Evolutionary conservation across 305 asterid species (phyloP), one percentile per base, ranked within the genome.

Genomic region (Ilex paraguariensis): DNA sequence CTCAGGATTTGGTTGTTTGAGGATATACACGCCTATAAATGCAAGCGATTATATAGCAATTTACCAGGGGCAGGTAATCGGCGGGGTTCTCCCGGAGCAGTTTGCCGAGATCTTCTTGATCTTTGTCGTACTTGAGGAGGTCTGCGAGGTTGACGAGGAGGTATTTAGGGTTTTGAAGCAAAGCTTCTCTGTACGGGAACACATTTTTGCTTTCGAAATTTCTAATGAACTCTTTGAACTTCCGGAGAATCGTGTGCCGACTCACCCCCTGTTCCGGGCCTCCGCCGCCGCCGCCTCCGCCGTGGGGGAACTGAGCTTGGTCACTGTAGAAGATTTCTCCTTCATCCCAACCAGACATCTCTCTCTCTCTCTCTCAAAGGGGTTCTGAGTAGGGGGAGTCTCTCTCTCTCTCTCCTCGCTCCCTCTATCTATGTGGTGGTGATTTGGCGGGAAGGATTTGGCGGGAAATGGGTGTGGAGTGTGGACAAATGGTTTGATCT

Each of bases 151-250:
- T 74, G 62, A 92, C 78, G 52, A 78, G 79, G 31, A 92, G 83
- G 79, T 63, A 87, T 36, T 74, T 90, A n/a, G 91, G 90, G 73
- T 92, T 90, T 14, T 94, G 85, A 59, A 84, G 66, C 0, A 93
- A 87, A n/a, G 96, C 87, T 71, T 93, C 98, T 74, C 98, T 81
- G 74, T 93, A 93, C 6, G 97, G 96, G 58, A 80, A 93, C n/a
- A 92, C 83, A 65, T 90, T 92, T 72, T 75, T 83, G 78, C 74
- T 86, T 72, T 90, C 95, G 79, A 87, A 93, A 60, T 90, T 93
- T 59, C 95, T 66, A 14, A 90, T 90, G 77, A 93, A 93, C 70
- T 93, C 98, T 75, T 93, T 87, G 84, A 90, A 93, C 66, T 80
- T 87, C 77, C 83, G 85, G 21, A 93, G 90, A 63, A 81, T 76